Evolutionary conservation across 106 monocot species (phyloP), one percentile per base, ranked within the genome.

Genomic region (Chionographis japonica): DNA sequence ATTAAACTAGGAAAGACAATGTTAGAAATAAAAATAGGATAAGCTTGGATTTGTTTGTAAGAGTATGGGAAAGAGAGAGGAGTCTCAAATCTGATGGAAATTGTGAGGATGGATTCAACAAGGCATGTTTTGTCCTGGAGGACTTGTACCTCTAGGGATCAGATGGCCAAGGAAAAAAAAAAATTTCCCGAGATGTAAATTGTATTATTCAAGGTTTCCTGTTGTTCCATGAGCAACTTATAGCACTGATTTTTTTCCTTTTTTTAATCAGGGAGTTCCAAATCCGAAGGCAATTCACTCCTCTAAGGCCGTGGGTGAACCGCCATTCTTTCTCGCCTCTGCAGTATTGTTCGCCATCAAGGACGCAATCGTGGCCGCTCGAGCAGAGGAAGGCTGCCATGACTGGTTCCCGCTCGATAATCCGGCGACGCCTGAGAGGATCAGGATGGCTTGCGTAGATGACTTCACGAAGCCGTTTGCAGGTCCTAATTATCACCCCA

Each of bases 281-380:
- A 97, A 97, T 75, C 83, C 89, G 5, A 92, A 83, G 73, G 92
- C 89, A 54, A 90, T 97, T 55, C 92, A 97, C 74, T 89, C 88
- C 8, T 97, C 97, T 5, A 97, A 97, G 63, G 97, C 97, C 11
- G 97, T 92, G 0, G 97, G 97, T 0, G 97, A 97, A 62, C 97
- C 97, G 41, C 97, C 97, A 17, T 92, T 97, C 54, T 97, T 97
- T 67, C 89, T 97, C 41, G 89, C 87, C 0, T 89, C 97, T 4
- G 57, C 82, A 2, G 89, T 97, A 12, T 76, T 97, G 12, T 92
- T 97, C 50, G 95, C 95, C 14, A 92, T 97, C 20, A 97, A 84
- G 74, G 92, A 92, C 57, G 92, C 97, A 4, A 87, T 97, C 12
- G 76, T 72, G 35, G 81, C 97, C 12, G 97, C 89, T 0, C 75